Base-by-base conservation (phyloP, 2,329 filamentous ascomycete genomes). In the Amphichorda felina region DNA sequence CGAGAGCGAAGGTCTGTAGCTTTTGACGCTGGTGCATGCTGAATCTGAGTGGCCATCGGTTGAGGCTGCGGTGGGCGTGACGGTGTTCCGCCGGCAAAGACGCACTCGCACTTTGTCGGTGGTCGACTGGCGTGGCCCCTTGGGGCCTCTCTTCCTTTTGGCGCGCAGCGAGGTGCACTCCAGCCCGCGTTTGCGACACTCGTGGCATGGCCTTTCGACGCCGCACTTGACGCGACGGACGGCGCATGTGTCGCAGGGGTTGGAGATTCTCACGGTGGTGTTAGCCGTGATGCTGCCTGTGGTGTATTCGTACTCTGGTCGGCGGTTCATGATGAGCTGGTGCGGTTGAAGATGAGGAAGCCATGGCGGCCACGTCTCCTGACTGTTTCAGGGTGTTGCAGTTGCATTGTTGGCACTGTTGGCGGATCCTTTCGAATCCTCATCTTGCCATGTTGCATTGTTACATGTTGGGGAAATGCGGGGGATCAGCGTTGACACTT, bases 81-180 rank as follows among this genome's bases (percentile, higher is more conserved):
- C n/a, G 13, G 27, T 29, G 15, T 29, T 29, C 7, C 15, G 7
- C 27, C 6, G 27, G 15, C 27, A n/a, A 29, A 33, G 30, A 24
- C 28, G 30, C 5, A 22, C 32, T 9, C 33, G 33, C 11, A 35
- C 37, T 17, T 22, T 38, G 4, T 24, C 22, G n/a, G 30, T 39
- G 3, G 38, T 39, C 25, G 35, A 30, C 21, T 15, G 14, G n/a
- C 36, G 33, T 11, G 36, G 36, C 11, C 39, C 39, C 18, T 39
- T 41, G 8, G 39, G 39, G 10, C 39, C 39, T 17, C 39, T 13
- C 34, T 41, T 41, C 25, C 39, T 32, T 8, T 37, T 24, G n/a
- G 34, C 18, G 14, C 37, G 33, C 15, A 41, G 34, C 16, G 30
- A 33, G 1, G 39, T 41, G 34, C 39, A 41, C 14, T 38, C 33